Percentiles rank a stretch among this genome's conserved stretches.
Conservation (phyloP, 2,329 filamentous ascomycete species). For the Botrytis hyacinthi region DNA sequence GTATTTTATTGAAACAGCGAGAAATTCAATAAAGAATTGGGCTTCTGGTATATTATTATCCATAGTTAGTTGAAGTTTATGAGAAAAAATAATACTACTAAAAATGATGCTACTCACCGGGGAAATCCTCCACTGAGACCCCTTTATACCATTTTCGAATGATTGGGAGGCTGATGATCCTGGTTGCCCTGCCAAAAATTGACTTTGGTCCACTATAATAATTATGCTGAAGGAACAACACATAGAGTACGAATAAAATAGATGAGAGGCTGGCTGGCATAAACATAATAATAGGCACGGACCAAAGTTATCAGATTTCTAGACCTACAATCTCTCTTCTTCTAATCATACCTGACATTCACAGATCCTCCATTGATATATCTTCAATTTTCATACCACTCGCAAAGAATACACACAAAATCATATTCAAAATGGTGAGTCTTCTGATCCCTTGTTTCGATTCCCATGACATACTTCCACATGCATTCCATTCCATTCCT, state of each 20-base stretch:
- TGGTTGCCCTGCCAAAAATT: background rate
- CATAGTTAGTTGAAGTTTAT: too few relatives aligned
- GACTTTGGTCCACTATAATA: background rate
- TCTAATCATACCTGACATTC: background rate
- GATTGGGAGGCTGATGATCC: background rate
- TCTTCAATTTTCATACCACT: background rate
- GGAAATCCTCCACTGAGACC: background rate
- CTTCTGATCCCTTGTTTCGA: background rate
- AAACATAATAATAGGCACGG: slow-evolving; percentile 12
- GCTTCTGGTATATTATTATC: too few relatives aligned
- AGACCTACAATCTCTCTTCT: background rate
- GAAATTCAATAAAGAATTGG: too few relatives aligned
- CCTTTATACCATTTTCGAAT: background rate
- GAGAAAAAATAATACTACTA: too few relatives aligned
- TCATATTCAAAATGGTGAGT: slow-evolving; percentile 10
- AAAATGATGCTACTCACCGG: background rate
- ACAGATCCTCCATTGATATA: background rate
- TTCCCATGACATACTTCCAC: background rate
- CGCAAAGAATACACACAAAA: background rate
- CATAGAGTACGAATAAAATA: background rate
- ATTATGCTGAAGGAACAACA: background rate
- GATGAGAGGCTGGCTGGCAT: background rate
- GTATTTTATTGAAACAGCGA: too few relatives aligned
- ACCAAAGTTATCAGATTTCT: background rate
- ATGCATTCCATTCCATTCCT: slow-evolving; percentile 3